These are phyloP conservation scores for Triangularia verruculosa DNA, from an alignment of 2,329 filamentous ascomycete species.

Conservation along the genomic window DNA sequence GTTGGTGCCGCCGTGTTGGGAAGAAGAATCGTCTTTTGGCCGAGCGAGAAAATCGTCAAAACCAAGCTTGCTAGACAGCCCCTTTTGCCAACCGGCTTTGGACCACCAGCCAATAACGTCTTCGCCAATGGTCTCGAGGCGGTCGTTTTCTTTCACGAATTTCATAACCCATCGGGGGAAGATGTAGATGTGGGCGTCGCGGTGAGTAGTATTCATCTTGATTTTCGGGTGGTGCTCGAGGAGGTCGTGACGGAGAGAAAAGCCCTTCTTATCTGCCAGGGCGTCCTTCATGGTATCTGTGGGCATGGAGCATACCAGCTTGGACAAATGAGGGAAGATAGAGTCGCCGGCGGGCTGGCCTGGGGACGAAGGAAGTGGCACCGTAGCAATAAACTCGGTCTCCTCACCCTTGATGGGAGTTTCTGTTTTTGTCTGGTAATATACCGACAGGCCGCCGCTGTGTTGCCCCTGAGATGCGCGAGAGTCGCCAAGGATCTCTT, in stretches of 20 bases:
- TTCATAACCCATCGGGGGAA: conserved; percentile 90
- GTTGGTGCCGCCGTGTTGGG: conserved; percentile 11
- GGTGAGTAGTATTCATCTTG: conserved; percentile 76
- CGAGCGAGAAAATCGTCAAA: conserved; percentile 60
- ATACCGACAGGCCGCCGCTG: conserved; percentile 82
- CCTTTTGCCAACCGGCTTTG: conserved; percentile 86
- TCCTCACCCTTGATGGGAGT: conserved; percentile 83
- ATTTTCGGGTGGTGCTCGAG: conserved; percentile 71
- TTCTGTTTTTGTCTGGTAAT: conserved; percentile 80
- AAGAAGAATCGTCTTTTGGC: conserved; percentile 24
- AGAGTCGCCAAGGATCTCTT: conserved; percentile 53
- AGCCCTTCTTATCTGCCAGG: conserved; percentile 68
- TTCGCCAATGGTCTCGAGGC: conserved; percentile 83
- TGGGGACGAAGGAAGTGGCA: conserved; percentile 57
- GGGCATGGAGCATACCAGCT: conserved; percentile 80
- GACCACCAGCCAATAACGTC: conserved; percentile 95
- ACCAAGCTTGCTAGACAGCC: conserved; percentile 73
- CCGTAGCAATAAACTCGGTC: conserved; percentile 84
- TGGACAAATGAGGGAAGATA: conserved; percentile 66
- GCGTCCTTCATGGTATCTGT: conserved; percentile 86
- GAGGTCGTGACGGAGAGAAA: conserved; percentile 73
- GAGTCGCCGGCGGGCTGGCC: conserved; percentile 61
- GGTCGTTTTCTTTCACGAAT: conserved; percentile 74
- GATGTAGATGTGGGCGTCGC: conserved; percentile 92
- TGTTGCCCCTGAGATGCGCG: conserved; percentile 38